phyloP scores from a whole-genome alignment of 2,329 filamentous ascomycete species.

The Penicillium sp. region DNA sequence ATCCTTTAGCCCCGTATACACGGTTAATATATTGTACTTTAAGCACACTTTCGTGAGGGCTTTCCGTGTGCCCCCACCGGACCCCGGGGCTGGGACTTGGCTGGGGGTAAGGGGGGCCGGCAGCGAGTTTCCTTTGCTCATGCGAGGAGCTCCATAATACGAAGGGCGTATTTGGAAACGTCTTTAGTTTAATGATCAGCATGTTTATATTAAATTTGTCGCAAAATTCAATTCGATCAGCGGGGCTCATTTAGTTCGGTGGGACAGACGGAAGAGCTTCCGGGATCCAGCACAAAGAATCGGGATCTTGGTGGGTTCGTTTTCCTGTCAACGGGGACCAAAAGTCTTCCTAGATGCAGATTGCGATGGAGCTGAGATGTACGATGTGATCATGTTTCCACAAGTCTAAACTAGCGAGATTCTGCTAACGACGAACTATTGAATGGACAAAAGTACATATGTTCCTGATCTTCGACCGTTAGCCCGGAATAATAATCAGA shows the following conservation, averaged over 20 bases:
- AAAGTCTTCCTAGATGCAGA: constrained; percentile 5
- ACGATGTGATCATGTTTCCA: constrained; percentile 11
- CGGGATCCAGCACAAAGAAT: constrained; percentile 15
- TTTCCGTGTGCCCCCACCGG: background rate
- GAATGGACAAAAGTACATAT: background rate
- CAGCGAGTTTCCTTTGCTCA: background rate
- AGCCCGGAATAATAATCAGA: background rate
- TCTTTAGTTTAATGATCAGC: background rate
- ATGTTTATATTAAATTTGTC: background rate
- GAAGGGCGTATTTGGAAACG: background rate
- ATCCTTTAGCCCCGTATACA: background rate
- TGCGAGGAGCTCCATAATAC: background rate
- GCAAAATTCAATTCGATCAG: constrained; percentile 3
- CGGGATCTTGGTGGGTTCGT: constrained; percentile 12
- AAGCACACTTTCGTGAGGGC: background rate
- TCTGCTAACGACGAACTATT: background rate
- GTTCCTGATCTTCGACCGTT: constrained; percentile 1
- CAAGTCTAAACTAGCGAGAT: background rate
- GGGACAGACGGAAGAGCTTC: constrained; percentile 11
- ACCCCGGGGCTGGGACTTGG: background rate
- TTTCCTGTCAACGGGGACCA: background rate
- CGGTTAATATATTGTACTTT: constrained; percentile 2
- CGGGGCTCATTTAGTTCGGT: background rate
- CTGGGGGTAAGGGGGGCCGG: background rate
- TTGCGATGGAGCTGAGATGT: constrained; percentile 9